Evolutionary conservation across 345 rosid genomes (phyloP), one percentile per base, ranked within the genome.

Genomic region (Pistacia atlantica): DNA sequence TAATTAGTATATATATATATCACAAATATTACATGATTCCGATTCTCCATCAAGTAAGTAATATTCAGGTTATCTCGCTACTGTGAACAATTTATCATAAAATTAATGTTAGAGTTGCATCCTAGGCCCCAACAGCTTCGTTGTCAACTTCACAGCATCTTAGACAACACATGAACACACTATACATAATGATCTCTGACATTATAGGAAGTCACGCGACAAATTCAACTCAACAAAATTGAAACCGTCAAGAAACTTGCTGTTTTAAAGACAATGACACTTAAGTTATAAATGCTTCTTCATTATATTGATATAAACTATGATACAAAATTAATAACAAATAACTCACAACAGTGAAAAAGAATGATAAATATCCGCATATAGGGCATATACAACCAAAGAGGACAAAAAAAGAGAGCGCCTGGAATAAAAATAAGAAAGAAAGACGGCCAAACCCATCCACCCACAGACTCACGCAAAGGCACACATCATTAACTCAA

Each of bases 401-500:
- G 8, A 52, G 52, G n/a, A 8, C 17, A n/a, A 2, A 66, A 66
- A 10, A 45, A 11, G 2, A 37, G 16, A 4, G 13, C 37, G 46
- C 46, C 46, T n/a, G 9, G 46, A 42, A 42, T 42, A 13, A n/a
- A 20, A 51, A 61, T 8, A 57, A 25, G 20, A 3, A 10, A 35
- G 4, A 18, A 33, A 60, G 14, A 60, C 75, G 48, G 18, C 70
- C 20, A 14, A 54, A 54, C 69, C 9, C 51, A 42, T 67, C 48
- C 48, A 33, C 5, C 49, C 56, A 8, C 62, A 13, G 38, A 42
- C 5, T 46, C 65, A 55, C 42, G 9, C 48, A 51, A 28, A 35
- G 37, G 48, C 78, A 77, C 45, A 28, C 48, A 58, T 76, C 70
- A 42, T 16, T 54, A 78, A 63, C 86, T 89, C 86, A 88, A 87